A percentile compares a stretch with the other conserved stretches of the same genome.
phyloP scores from a whole-genome alignment of 768 basidiomycete species.

The Pisolithus orientalis region DNA sequence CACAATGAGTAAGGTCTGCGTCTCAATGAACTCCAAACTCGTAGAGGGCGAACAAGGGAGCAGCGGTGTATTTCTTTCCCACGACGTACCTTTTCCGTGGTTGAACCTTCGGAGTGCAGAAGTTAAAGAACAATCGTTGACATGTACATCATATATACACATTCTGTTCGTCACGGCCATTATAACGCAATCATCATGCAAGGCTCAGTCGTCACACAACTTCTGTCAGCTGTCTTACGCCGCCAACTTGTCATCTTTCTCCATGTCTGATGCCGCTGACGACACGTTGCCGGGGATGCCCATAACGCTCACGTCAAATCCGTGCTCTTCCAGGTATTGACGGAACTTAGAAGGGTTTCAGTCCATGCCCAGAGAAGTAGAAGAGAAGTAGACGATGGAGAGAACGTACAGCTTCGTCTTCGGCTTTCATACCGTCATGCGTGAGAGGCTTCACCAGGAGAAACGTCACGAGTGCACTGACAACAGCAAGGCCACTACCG shows the following conservation, averaged over 20 bases:
- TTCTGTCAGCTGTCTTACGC: neutral
- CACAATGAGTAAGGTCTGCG: too few relatives aligned
- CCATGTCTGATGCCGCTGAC: conserved; percentile 10
- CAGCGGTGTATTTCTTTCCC: too few relatives aligned
- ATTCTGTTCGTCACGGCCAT: too few relatives aligned
- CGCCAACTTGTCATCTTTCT: conserved; percentile 8
- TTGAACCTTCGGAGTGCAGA: too few relatives aligned
- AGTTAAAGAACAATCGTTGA: too few relatives aligned
- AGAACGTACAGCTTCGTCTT: conserved; percentile 52
- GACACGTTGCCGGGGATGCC: conserved; percentile 36
- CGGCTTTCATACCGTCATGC: conserved; percentile 72
- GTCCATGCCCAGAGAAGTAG: neutral
- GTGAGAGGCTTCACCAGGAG: conserved; percentile 69
- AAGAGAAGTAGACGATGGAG: conserved; percentile 12
- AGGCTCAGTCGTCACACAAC: neutral
- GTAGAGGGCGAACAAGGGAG: too few relatives aligned
- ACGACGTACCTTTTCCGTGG: too few relatives aligned
- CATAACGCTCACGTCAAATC: conserved; percentile 74
- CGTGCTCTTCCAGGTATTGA: conserved; percentile 69
- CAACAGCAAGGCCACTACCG: conserved; percentile 75
- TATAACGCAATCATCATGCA: neutral
- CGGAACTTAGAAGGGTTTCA: conserved; percentile 52
- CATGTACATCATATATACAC: too few relatives aligned
- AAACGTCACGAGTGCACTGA: conserved; percentile 69
- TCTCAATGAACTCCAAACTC: too few relatives aligned